Conservation (phyloP, 805 yeast species). For the Candida khao-thaluensis region DNA sequence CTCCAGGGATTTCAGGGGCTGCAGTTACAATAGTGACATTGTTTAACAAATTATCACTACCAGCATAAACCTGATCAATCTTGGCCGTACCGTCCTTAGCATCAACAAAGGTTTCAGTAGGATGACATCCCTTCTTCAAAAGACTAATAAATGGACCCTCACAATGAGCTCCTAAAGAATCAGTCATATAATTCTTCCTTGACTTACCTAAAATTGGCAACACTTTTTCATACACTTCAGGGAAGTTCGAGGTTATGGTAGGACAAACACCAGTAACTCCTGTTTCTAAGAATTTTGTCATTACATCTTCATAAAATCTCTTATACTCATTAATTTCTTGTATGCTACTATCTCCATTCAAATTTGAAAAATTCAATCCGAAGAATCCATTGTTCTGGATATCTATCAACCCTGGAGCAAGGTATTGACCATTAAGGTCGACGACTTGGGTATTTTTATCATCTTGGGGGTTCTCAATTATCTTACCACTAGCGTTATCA, state of each 20-base stretch:
- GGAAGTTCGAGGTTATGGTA: constrained; percentile 52
- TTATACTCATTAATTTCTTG: constrained; percentile 32
- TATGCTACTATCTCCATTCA: constrained; percentile 28
- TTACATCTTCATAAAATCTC: constrained; percentile 40
- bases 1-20: constrained; percentile 52
- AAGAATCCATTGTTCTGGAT: constrained; percentile 58
- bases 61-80: constrained; percentile 39
- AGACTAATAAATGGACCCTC: constrained; percentile 59
- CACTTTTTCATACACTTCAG: constrained; percentile 47
- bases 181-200: constrained; percentile 33
- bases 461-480: constrained; percentile 19
- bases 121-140: constrained; percentile 52
- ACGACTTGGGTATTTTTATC: constrained; percentile 22
- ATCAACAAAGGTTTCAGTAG: constrained; percentile 42
- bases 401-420: constrained; percentile 58
- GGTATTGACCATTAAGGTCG: constrained; percentile 46
- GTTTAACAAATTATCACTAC: constrained; percentile 26
- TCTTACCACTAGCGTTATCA: constrained; percentile 41
- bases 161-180: constrained; percentile 56
- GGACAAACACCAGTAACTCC: constrained; percentile 60
- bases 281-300: constrained; percentile 46
- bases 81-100: constrained; percentile 31
- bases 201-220: constrained; percentile 43
- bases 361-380: constrained; percentile 51
- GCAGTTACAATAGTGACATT: constrained; percentile 47